Evolutionary conservation across 2,329 filamentous ascomycete species (phyloP).

Genomic region (Curvularia verruculosa): DNA sequence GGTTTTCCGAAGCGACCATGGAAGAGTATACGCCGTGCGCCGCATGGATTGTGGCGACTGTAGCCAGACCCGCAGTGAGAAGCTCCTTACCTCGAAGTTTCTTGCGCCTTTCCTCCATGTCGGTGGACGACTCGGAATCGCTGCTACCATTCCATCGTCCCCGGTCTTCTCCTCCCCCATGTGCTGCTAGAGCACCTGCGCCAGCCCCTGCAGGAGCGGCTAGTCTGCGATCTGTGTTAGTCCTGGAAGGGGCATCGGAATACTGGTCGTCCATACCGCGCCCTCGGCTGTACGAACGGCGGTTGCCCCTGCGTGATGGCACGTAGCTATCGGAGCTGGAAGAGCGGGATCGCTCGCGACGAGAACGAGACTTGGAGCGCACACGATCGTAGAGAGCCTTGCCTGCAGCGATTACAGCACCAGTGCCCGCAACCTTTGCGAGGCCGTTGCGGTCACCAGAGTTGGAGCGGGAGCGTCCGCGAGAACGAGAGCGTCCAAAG

Average conservation of each 20-base stretch:
- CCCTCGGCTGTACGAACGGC: slow-evolving; percentile 46
- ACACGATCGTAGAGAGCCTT: slow-evolving; percentile 62
- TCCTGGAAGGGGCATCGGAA: slow-evolving; percentile 43
- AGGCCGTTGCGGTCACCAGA: slow-evolving; percentile 58
- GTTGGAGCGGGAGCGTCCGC: slow-evolving; percentile 48
- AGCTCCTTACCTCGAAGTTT: slow-evolving; percentile 71
- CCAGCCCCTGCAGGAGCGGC: slow-evolving; percentile 44
- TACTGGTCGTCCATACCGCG: slow-evolving; percentile 54
- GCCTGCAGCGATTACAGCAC: slow-evolving; percentile 57
- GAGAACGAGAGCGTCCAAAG: slow-evolving; percentile 51
- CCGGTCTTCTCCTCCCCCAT: slow-evolving; percentile 26
- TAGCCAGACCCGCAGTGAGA: slow-evolving; percentile 69
- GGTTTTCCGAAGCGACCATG: slow-evolving; percentile 67
- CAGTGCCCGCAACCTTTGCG: slow-evolving; percentile 56
- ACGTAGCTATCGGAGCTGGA: slow-evolving; percentile 60
- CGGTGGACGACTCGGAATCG: slow-evolving; percentile 61
- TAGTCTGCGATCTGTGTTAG: slow-evolving; percentile 49
- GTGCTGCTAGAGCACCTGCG: slow-evolving; percentile 44
- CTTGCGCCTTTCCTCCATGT: slow-evolving; percentile 67
- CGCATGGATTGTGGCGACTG: slow-evolving; percentile 72
- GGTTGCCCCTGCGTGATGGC: slow-evolving; percentile 54
- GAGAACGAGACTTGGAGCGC: slow-evolving; percentile 59
- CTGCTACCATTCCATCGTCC: slow-evolving; percentile 32
- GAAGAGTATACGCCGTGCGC: slow-evolving; percentile 68
- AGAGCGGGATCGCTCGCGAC: slow-evolving; percentile 46